Evolutionary conservation across 1,139 yeast genomes (phyloP).

Genomic region (Arxiozyma bovina): DNA sequence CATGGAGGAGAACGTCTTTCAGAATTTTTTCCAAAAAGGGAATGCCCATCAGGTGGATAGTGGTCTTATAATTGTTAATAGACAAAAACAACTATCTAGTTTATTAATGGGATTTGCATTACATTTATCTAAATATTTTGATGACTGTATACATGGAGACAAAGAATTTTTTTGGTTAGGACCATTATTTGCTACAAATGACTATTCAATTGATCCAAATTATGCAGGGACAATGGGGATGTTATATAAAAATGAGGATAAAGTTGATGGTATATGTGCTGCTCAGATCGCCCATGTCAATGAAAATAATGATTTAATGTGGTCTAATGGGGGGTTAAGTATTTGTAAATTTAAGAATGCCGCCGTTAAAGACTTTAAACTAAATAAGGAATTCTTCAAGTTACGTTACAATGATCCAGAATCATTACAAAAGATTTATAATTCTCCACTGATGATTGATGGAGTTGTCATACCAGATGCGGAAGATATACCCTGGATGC

Average conservation of each 20-base stretch:
- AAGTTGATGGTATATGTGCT: conserved; percentile 47
- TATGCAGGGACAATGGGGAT: conserved; percentile 24
- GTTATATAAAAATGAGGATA: conserved; percentile 28
- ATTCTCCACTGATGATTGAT: conserved; percentile 21
- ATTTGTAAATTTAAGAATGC: conserved; percentile 43
- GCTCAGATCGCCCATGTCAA: conserved; percentile 61
- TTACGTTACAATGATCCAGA: conserved; percentile 27
- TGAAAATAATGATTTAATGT: conserved; percentile 40
- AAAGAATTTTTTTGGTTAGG: conserved; percentile 61
- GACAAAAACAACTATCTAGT: conserved; percentile 37
- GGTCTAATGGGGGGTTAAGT: conserved; percentile 63
- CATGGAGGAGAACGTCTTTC: conserved; percentile 9
- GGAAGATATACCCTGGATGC: conserved; percentile 22
- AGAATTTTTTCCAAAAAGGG: conserved; percentile 31
- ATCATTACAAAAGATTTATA: conserved; percentile 30
- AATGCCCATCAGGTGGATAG: conserved; percentile 43
- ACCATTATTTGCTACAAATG: conserved; percentile 45
- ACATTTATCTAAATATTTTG: conserved; percentile 35
- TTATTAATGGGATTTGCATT: conserved; percentile 39
- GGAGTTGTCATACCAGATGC: conserved; percentile 10
- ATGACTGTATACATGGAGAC: conserved; percentile 46
- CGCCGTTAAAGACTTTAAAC: conserved; percentile 31
- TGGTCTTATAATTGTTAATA: conserved; percentile 42
- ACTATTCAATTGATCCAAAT: conserved; percentile 29
- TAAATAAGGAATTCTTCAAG: conserved; percentile 29